Evolutionary conservation across 768 basidiomycete species (phyloP).

Genomic region (Cystofilobasidium macerans): DNA sequence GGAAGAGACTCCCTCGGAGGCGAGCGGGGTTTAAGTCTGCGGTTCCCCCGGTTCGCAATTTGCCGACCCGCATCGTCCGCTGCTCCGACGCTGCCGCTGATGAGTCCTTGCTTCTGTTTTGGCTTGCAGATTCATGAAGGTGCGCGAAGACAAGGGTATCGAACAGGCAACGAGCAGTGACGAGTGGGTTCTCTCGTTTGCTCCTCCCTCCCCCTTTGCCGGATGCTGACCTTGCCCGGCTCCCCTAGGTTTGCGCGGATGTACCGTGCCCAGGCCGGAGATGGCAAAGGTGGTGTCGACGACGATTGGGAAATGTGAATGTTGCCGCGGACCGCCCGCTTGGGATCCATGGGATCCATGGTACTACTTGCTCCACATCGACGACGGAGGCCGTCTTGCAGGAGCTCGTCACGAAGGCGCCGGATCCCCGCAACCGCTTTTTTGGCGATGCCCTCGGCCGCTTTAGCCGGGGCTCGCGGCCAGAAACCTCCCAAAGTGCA

Average conservation of each 20-base stretch:
- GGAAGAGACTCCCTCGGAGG: slow-evolving; percentile 54
- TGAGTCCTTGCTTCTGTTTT: neutral
- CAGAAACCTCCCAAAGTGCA: no score
- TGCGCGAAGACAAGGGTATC: slow-evolving; percentile 60
- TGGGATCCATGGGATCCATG: neutral
- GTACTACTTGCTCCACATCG: no score
- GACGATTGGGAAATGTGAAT: slow-evolving; percentile 10
- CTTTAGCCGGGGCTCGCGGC: no score
- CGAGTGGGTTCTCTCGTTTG: slow-evolving; percentile 37
- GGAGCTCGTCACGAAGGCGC: no score
- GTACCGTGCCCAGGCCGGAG: slow-evolving; percentile 7
- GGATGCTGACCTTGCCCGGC: neutral
- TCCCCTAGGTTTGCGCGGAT: slow-evolving; percentile 11
- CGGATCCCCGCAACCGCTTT: no score
- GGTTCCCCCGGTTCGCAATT: slow-evolving; percentile 51
- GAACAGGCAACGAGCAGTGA: slow-evolving; percentile 62
- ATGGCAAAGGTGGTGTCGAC: neutral
- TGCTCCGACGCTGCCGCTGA: neutral
- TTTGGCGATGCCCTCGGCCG: no score
- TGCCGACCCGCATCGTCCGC: neutral
- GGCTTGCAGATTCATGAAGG: slow-evolving; percentile 47
- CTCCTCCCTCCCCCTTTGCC: neutral
- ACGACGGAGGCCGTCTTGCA: no score
- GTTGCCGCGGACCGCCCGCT: no score
- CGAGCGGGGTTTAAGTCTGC: slow-evolving; percentile 62